phyloP scores from a whole-genome alignment of 1,139 yeast genomes.

The Yamadazyma blattariae region DNA sequence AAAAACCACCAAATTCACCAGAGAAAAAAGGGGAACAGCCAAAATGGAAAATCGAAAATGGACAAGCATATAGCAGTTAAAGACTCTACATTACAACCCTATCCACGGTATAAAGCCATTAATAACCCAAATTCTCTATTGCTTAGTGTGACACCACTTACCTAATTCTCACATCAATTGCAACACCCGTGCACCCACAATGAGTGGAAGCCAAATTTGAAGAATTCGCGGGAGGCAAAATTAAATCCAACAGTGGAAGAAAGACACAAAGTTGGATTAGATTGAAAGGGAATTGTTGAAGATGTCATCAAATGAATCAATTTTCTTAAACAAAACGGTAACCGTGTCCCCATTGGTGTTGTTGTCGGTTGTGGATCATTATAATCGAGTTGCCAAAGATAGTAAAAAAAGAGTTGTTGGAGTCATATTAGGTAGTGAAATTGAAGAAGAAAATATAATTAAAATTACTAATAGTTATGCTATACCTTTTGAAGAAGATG shows the following conservation, averaged over 20 bases:
- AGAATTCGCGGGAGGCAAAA: too few species aligned
- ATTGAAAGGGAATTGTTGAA: too few species aligned
- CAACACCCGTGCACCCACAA: too few species aligned
- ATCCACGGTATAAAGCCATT: too few species aligned
- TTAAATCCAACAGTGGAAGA: neutral
- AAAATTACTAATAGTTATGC: conserved; percentile 79
- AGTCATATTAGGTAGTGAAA: conserved; percentile 81
- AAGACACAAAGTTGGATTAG: neutral
- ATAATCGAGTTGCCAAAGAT: conserved; percentile 74
- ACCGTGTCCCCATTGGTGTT: conserved; percentile 95
- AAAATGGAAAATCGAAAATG: too few species aligned
- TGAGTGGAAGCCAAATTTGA: too few species aligned
- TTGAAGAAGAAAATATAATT: conserved; percentile 51
- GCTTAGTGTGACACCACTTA: too few species aligned
- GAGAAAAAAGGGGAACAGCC: too few species aligned
- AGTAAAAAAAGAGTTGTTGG: conserved; percentile 86
- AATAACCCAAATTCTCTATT: too few species aligned
- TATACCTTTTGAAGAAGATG: conserved; percentile 96
- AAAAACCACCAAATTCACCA: too few species aligned
- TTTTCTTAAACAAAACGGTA: conserved; percentile 56
- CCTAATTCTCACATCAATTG: neutral
- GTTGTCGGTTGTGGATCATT: conserved; percentile 92
- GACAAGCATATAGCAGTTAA: too few species aligned
- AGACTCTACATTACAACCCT: too few species aligned
- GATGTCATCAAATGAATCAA: conserved; percentile 25